A percentile compares a stretch with the other conserved stretches of the same genome.
phyloP scores from a whole-genome alignment of 306 rosid species.

The Aeschynomene evenia region DNA sequence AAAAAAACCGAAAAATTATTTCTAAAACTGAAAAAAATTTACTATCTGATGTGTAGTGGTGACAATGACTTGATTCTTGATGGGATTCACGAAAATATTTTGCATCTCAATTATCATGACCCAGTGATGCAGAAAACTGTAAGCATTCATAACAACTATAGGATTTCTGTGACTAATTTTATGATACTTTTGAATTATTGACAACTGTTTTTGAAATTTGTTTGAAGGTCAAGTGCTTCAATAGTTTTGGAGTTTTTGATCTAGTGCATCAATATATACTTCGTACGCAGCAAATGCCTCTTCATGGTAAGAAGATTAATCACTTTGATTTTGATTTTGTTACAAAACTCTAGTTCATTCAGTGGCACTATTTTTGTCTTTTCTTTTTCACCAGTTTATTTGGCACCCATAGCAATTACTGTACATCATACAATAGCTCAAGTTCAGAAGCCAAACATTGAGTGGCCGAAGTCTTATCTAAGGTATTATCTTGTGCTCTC shows the following conservation, averaged over 20 bases:
- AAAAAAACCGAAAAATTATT: too few species aligned
- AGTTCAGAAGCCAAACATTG: slow-evolving; percentile 84
- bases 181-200: slow-evolving; percentile 28
- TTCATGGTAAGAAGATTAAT: slow-evolving; percentile 56
- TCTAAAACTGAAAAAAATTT: too few species aligned
- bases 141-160: slow-evolving; percentile 35
- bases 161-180: slow-evolving; percentile 18
- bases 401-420: slow-evolving; percentile 59
- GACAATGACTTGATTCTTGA: slow-evolving; percentile 84
- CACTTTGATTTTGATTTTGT: not conserved
- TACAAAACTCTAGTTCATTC: slow-evolving; percentile 27
- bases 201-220: slow-evolving; percentile 31
- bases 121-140: slow-evolving; percentile 95
- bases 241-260: slow-evolving; percentile 76
- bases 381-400: slow-evolving; percentile 54
- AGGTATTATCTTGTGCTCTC: slow-evolving; percentile 53
- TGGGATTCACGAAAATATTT: slow-evolving; percentile 90
- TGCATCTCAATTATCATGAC: slow-evolving; percentile 88
- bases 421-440: slow-evolving; percentile 76
- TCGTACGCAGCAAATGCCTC: slow-evolving; percentile 70
- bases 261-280: slow-evolving; percentile 62
- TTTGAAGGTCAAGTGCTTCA: slow-evolving; percentile 78
- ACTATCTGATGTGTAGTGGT: slow-evolving; percentile 62
- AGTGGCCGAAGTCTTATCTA: slow-evolving; percentile 87
- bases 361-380: slow-evolving; percentile 16